phyloP scores from a whole-genome alignment of 148 eudicot species.

The Vaccinium vitisidaea region DNA sequence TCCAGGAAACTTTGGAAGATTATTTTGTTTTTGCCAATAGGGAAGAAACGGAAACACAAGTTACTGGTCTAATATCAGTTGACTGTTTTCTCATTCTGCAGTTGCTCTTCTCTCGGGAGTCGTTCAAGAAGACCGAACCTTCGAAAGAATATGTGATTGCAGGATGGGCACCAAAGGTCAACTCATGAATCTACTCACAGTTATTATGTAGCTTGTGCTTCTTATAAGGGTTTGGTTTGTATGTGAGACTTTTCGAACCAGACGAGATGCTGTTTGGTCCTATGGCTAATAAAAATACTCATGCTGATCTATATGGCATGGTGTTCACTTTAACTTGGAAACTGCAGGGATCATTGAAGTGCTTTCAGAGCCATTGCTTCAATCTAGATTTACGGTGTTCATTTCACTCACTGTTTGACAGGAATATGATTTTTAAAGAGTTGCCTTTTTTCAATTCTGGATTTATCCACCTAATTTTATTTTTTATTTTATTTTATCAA shows the following conservation, averaged over 20 bases:
- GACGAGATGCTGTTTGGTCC: conserved; percentile 35
- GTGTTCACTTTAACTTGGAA: neutral
- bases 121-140: conserved; percentile 51
- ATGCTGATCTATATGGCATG: neutral
- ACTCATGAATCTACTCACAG: conserved; percentile 33
- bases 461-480: no score
- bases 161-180: conserved; percentile 57
- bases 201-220: neutral
- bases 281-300: neutral
- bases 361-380: neutral
- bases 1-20: neutral
- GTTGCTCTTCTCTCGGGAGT: conserved; percentile 42
- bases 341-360: neutral
- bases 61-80: neutral
- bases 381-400: neutral
- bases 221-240: neutral
- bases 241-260: conserved; percentile 5
- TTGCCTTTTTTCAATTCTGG: no score
- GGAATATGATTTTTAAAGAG: no score
- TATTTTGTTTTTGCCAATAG: no score
- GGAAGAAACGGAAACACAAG: neutral
- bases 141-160: conserved; percentile 44
- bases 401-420: neutral
- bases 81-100: conserved; percentile 19
- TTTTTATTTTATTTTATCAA: no score